Evolutionary conservation across 2,329 filamentous ascomycete genomes (phyloP).

Genomic region (Tolypocladium endophyticum): DNA sequence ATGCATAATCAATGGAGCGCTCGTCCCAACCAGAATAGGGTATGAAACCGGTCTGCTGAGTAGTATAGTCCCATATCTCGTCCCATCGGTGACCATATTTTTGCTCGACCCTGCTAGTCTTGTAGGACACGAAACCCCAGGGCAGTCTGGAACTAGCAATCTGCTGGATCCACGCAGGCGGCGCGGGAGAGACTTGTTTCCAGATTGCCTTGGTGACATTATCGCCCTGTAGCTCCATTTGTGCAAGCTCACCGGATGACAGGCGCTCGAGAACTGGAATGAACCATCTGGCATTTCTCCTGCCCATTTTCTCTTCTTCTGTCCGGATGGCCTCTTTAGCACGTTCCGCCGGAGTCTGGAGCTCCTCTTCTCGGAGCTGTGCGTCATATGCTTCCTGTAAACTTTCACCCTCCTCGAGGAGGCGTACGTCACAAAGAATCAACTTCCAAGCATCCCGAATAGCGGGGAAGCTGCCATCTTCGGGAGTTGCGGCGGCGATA

Average conservation of each 20-base stretch:
- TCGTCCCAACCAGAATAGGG: not conserved
- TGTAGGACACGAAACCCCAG: not conserved
- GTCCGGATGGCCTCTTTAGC: not conserved
- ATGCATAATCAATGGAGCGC: not conserved
- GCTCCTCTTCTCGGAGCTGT: not conserved
- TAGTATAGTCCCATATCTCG: not conserved
- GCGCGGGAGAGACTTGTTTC: not conserved
- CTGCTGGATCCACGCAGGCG: not conserved
- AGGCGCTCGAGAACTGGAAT: not conserved
- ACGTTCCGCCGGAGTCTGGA: not conserved
- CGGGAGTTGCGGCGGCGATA: not conserved
- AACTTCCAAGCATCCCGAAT: not conserved
- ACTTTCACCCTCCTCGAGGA: not conserved
- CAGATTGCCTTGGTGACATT: not conserved
- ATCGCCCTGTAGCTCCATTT: not conserved
- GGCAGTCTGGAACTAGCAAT: not conserved
- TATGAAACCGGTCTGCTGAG: not conserved
- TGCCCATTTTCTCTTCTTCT: not conserved
- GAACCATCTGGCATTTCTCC: not conserved
- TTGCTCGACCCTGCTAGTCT: not conserved
- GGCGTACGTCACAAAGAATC: not conserved
- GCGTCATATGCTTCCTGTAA: not conserved
- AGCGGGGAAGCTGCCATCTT: not conserved
- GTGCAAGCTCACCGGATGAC: not conserved
- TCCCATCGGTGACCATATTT: not conserved